Percentiles rank a stretch among this genome's conserved stretches.
Conservation (phyloP, 768 basidiomycete species). For the Auriculariales sp. region DNA sequence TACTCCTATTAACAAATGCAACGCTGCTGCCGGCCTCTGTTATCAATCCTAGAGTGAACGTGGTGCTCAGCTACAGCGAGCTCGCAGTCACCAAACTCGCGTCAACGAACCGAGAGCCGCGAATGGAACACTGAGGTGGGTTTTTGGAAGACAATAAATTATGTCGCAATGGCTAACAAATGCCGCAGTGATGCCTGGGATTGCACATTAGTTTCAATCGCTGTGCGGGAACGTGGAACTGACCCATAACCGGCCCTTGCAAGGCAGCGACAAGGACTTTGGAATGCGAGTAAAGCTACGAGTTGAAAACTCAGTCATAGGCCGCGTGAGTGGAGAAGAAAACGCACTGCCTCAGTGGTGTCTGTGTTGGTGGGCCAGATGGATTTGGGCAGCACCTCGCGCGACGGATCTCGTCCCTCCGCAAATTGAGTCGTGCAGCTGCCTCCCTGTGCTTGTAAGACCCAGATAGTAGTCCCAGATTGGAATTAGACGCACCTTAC, state of each 20-base stretch:
- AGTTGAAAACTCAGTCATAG: not conserved
- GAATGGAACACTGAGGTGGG: conserved; percentile 54
- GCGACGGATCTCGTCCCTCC: conserved; percentile 13
- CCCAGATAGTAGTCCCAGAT: too few species aligned
- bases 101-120: conserved; percentile 37
- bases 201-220: conserved; percentile 1
- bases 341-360: conserved; percentile 45
- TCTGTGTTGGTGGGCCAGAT: conserved; percentile 42
- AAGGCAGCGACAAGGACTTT: conserved; percentile 46
- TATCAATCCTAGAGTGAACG: conserved; percentile 34
- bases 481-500: conserved; percentile 23
- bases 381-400: conserved; percentile 30
- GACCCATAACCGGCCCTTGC: conserved; percentile 67
- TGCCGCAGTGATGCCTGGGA: conserved; percentile 53
- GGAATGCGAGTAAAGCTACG: conserved; percentile 48
- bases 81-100: conserved; percentile 4
- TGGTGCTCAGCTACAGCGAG: conserved; percentile 2
- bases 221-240: conserved; percentile 8
- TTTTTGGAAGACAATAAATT: conserved; percentile 46
- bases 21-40: conserved; percentile 59
- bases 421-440: not conserved
- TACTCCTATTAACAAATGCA: conserved; percentile 51
- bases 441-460: too few species aligned
- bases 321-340: not conserved
- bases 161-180: conserved; percentile 65